Evolutionary conservation across 2,329 filamentous ascomycete species (phyloP).

Genomic region (Decorospora gaudefroyi): DNA sequence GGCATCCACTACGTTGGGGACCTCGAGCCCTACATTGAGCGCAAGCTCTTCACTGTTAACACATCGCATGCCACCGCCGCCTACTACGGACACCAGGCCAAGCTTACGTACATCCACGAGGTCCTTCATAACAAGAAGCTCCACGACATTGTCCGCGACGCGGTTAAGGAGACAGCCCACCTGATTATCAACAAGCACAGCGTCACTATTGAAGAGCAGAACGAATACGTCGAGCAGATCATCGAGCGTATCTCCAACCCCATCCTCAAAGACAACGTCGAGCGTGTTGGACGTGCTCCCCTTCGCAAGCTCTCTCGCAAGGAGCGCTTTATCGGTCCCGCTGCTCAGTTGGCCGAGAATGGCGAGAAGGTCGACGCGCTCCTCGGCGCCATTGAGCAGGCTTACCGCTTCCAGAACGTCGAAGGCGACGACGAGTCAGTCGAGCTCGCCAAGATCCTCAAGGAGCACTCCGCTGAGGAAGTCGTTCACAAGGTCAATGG

Average conservation of each 20-base stretch:
- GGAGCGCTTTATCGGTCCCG: constrained; percentile 94
- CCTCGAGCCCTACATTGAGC: constrained; percentile 94
- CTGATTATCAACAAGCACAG: constrained; percentile 87
- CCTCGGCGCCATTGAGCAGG: constrained; percentile 84
- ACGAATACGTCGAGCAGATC: constrained; percentile 88
- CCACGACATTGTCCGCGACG: constrained; percentile 75
- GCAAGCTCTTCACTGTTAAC: constrained; percentile 99
- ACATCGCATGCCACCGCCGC: constrained; percentile 95
- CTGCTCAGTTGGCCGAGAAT: constrained; percentile 82
- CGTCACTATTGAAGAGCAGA: constrained; percentile 75
- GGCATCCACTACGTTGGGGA: constrained; percentile 93
- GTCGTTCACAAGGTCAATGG: constrained; percentile 83
- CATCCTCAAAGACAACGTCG: constrained; percentile 86
- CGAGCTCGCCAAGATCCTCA: constrained; percentile 84
- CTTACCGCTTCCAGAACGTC: constrained; percentile 93
- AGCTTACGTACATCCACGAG: constrained; percentile 88
- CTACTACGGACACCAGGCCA: constrained; percentile 88
- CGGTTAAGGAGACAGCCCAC: constrained; percentile 81
- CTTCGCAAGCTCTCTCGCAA: constrained; percentile 92
- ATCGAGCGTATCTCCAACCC: constrained; percentile 92
- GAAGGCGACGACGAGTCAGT: constrained; percentile 87
- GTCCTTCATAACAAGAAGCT: constrained; percentile 81
- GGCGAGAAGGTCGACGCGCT: constrained; percentile 74
- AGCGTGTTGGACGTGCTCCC: constrained; percentile 93
- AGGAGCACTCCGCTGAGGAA: constrained; percentile 70